Evolutionary conservation across 1,284 basidiomycete genomes (phyloP), one percentile per base, ranked within the genome.

Genomic region (Pholiota adiposa): DNA sequence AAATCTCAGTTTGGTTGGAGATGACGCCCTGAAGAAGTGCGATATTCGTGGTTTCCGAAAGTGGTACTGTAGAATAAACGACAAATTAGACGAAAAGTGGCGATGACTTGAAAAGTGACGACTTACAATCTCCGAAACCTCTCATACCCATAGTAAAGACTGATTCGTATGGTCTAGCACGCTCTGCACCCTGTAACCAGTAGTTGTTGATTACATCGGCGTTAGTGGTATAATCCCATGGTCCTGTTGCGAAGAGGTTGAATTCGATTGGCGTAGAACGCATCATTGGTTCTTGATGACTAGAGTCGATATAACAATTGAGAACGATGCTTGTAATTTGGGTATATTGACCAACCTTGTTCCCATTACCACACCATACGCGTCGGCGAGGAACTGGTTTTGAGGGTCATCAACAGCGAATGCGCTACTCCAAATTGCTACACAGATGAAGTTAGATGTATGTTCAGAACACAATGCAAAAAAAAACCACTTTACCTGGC

Each of bases 361-460:
- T 36, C 82, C 87, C 85, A 90, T 90, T 23, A 87, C 87, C 52
- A 91, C 79, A 21, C 89, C 89, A 72, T 85, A 89, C 58, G 77
- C 78, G 63, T 90, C 83, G 0, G 89, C 90, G 9, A 87, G 74
- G 23, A 77, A 77, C 66, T 88, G 87, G 64, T 91, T 92, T 23
- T 81, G 77, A 1, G 79, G 67, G 61, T 91, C 89, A 63, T 92
- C 89, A 18, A 88, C 75, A 18, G 77, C 82, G 65, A 92, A 92
- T 36, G 87, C 85, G 60, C 85, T 87, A 40, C 62, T 67, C 55
- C 57, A 83, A 60, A 79, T 78, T 18, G 80, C 80, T 78, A 67
- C n/a, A 11, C 33, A 38, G n/a, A 11, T 18, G 49, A 3, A 41
- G 44, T 40, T 25, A 27, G 9, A 43, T 31, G 16, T 33, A 8